Base-by-base conservation (phyloP, 495 filamentous ascomycete species). In the Penicillium tannophilum region DNA sequence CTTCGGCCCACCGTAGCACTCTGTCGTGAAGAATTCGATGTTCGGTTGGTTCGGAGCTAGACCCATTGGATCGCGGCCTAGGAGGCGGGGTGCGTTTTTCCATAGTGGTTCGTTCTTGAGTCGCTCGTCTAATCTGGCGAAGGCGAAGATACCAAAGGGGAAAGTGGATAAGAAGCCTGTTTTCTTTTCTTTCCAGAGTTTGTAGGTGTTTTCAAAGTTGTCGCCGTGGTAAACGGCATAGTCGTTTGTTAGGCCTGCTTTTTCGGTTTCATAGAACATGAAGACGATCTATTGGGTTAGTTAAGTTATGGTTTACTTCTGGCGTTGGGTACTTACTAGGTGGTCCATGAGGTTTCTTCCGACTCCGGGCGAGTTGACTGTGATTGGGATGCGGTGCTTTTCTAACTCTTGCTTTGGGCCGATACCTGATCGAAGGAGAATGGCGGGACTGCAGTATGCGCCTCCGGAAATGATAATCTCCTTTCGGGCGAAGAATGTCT, bases 321-420 rank as follows among this genome's bases (percentile, higher is more conserved):
- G 8, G 16, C 2, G 1, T 16, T 6, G 31, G 19, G 26, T 36
- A 55, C 67, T 50, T 57, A 76, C 72, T n/a, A 75, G 51, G 45
- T 86, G 84, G 55, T 87, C 84, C 61, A 76, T 76, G 6, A 86
- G 72, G 44, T 82, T 83, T 52, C 75, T 75, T 5, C 83, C 83
- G 2, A 86, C 83, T 11, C 81, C 84, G 9, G 82, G 83, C 1
- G 79, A 62, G 24, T 84, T 69, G 2, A 77, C 64, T 19, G 75
- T 59, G 26, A 79, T 72, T n/a, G 73, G 62, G 44, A 87, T 84
- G 10, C 66, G 67, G 54, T 78, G 72, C 43, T 77, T 72, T 2
- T 67, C 55, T 12, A 85, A 70, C 47, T 85, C 81, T 0, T 73
- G 71, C 8, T 70, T 72, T 0, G 80, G 74, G 0, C 84, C 84